Conservation (phyloP, 352 stramenopile species). For the Pythium pyrilobum region DNA sequence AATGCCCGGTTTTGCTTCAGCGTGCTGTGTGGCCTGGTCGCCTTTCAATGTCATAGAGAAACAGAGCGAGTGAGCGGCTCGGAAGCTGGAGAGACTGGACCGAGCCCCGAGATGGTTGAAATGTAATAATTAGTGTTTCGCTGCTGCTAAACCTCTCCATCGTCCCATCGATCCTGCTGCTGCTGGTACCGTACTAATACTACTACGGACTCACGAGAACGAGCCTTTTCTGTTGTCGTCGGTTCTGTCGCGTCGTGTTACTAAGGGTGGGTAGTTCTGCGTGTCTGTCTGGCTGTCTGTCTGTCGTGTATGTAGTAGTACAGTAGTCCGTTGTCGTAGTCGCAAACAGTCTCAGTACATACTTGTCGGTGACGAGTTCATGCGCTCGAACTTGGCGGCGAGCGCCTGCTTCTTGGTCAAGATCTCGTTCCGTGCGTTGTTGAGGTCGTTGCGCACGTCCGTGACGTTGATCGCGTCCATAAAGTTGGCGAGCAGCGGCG, state of each 20-base stretch:
- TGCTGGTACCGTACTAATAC: no score
- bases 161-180: not conserved
- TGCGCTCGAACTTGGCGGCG: conserved; percentile 76
- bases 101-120: not conserved
- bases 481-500: conserved; percentile 80
- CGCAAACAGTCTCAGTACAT: conserved; percentile 40
- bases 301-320: conserved; percentile 1
- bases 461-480: conserved; percentile 89
- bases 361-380: conserved; percentile 55
- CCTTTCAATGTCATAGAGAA: conserved; percentile 21
- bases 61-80: not conserved
- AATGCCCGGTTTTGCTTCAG: not conserved
- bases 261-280: no score
- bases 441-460: conserved; percentile 80
- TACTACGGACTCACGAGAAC: no score
- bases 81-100: not conserved
- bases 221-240: no score
- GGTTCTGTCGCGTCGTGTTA: no score
- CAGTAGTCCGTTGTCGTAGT: no score
- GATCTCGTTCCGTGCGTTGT: conserved; percentile 84
- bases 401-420: conserved; percentile 87
- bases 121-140: conserved; percentile 31
- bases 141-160: not conserved
- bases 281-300: no score
- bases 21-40: not conserved